Percentiles rank a stretch among this genome's conserved stretches.
phyloP scores from a whole-genome alignment of 768 basidiomycete genomes.

The Pholiota molesta region DNA sequence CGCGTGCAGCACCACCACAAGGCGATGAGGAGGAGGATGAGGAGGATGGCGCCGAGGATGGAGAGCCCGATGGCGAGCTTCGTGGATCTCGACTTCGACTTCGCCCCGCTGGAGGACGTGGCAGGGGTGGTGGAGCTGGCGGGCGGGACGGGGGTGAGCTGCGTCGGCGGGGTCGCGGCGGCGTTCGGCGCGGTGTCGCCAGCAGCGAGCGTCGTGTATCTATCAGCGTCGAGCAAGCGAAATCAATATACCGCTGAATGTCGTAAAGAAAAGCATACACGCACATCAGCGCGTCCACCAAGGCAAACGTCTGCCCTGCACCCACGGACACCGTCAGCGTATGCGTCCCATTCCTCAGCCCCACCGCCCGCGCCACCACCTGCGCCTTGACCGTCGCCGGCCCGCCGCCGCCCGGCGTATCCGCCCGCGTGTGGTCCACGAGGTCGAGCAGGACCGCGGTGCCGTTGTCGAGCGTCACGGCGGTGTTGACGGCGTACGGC shows the following conservation, averaged over 20 bases:
- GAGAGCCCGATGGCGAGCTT: constrained; percentile 4
- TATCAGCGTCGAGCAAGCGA: not conserved
- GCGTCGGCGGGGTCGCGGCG: not conserved
- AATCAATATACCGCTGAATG: not conserved
- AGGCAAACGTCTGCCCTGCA: constrained; percentile 6
- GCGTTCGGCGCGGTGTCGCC: not conserved
- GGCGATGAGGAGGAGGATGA: not conserved
- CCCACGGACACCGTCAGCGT: constrained; percentile 9
- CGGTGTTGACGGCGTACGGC: constrained; percentile 38
- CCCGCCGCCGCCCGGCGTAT: constrained; percentile 1
- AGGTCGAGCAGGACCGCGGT: constrained; percentile 7
- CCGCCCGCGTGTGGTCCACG: constrained; percentile 3
- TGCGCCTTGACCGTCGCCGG: constrained; percentile 6
- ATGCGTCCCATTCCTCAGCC: constrained; percentile 3
- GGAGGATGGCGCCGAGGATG: not conserved
- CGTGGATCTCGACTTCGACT: not conserved
- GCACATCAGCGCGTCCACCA: constrained; percentile 9
- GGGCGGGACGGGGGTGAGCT: constrained; percentile 5
- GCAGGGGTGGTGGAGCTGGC: not conserved
- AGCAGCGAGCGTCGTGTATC: not conserved
- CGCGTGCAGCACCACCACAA: not conserved
- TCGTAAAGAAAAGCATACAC: not conserved
- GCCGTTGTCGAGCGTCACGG: constrained; percentile 31
- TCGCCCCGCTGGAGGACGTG: not conserved
- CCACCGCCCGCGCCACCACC: constrained; percentile 7